Conservation (phyloP, 73 alveolate genomes). For the Urostyla sp. region DNA sequence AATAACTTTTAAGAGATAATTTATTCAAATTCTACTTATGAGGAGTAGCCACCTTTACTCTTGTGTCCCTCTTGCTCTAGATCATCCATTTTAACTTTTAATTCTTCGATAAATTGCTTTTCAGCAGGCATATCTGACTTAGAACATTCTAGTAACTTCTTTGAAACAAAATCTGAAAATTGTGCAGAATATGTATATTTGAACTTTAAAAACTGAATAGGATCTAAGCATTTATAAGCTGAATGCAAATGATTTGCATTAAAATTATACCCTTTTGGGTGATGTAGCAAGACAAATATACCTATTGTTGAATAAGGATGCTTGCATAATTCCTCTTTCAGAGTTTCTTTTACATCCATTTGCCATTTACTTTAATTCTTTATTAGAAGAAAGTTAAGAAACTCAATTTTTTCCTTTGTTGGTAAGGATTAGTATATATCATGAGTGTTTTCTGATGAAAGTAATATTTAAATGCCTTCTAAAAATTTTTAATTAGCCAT, state of each 20-base stretch:
- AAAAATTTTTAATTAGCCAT: background rate
- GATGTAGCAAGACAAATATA: constrained; percentile 3
- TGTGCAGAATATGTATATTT: constrained; percentile 6
- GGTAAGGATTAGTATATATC: constrained; percentile 22
- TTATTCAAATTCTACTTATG: constrained; percentile 1
- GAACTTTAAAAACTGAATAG: constrained; percentile 7
- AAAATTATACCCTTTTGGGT: constrained; percentile 3
- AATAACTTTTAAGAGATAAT: background rate
- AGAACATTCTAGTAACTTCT: background rate
- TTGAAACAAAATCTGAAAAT: background rate
- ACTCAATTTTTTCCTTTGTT: background rate
- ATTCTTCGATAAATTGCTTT: constrained; percentile 8
- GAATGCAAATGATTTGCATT: constrained; percentile 20
- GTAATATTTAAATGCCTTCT: constrained; percentile 28
- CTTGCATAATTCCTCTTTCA: constrained; percentile 10
- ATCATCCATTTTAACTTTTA: constrained; percentile 1
- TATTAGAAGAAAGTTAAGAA: background rate
- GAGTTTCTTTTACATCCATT: constrained; percentile 20
- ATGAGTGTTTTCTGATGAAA: background rate
- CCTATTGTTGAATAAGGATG: constrained; percentile 43
- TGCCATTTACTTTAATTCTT: background rate
- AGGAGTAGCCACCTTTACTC: background rate
- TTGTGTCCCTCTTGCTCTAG: constrained; percentile 6
- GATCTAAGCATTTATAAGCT: constrained; percentile 1
- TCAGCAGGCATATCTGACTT: background rate